Base-by-base conservation (phyloP, 331 rosid species). In the Acacia pycnantha region DNA sequence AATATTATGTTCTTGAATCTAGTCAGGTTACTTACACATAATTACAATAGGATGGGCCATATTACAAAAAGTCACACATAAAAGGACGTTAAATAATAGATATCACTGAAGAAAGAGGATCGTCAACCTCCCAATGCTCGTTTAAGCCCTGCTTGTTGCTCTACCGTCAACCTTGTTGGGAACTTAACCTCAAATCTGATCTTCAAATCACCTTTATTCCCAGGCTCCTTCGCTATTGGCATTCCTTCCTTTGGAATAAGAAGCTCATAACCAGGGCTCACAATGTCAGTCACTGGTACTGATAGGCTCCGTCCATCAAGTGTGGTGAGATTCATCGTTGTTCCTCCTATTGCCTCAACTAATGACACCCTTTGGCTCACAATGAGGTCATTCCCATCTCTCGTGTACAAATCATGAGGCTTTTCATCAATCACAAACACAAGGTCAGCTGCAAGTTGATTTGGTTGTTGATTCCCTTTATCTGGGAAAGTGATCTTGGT, bases 401-500 rank as follows among this genome's bases (percentile, higher is more conserved):
- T 91, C 72, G 74, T 88, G 95, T 82, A 96, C 41, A 85, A 26
- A 35, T 83, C 83, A 70, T 96, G 98, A 73, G 94, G 92, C 89
- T 94, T 96, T 90, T 96, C 99, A 74, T 94, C 97, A 44, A 94
- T 92, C 84, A 96, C 94, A 82, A 94, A 96, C 21, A 94, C 91
- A 54, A 96, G 90, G 79, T 94, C 99, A 64, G 99, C 95, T 11
- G 95, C 89, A 26, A 92, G 87, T 81, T 88, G 93, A 87, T 94
- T 93, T 21, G 85, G 81, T 72, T 86, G 90, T 78, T 94, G 95
- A 46, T 96, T 96, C 51, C 99, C 99, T 91, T 96, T 94, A 40
- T 94, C 98, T 21, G 97, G 93, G 67, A 96, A 96, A 3, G 99
- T 96, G 8, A 96, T 94, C 88, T 92, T 96, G 31, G 99, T 96